phyloP scores from a whole-genome alignment of 768 basidiomycete species.

The Termitomyces eurrhizus region DNA sequence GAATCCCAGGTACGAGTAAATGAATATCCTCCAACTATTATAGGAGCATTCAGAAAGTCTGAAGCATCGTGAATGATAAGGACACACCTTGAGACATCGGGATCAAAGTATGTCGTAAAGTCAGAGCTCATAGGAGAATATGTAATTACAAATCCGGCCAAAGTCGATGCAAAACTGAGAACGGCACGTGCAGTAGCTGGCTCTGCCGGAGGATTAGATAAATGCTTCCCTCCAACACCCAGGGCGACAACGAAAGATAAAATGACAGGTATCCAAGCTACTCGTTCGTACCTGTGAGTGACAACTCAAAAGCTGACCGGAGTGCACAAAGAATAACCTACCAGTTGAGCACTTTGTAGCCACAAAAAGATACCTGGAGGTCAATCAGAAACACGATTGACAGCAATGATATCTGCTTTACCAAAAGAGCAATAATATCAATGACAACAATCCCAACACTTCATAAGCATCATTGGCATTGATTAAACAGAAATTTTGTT shows the following conservation, averaged over 20 bases:
- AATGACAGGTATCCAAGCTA: constrained; percentile 77
- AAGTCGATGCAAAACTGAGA: constrained; percentile 62
- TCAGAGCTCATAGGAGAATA: constrained; percentile 63
- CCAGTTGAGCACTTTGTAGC: constrained; percentile 46
- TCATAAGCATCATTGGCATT: not conserved
- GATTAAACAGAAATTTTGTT: not conserved
- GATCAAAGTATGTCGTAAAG: constrained; percentile 68
- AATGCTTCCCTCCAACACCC: constrained; percentile 70
- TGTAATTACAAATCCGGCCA: constrained; percentile 72
- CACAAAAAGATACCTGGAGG: constrained; percentile 51
- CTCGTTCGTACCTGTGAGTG: constrained; percentile 55
- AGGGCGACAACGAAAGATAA: constrained; percentile 67
- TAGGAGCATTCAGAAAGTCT: not conserved
- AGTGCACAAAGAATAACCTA: constrained; percentile 8
- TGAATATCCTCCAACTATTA: constrained; percentile 57
- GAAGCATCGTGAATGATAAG: not conserved
- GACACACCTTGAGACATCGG: constrained; percentile 51
- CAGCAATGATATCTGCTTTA: constrained; percentile 36
- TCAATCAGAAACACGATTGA: not conserved
- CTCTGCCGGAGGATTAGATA: constrained; percentile 42
- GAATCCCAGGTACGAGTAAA: constrained; percentile 68
- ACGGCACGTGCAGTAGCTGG: constrained; percentile 54
- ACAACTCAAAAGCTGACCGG: not conserved
- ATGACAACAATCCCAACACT: constrained; percentile 85
- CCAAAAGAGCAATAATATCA: constrained; percentile 59